A percentile compares a stretch with the other conserved stretches of the same genome.
phyloP scores from a whole-genome alignment of 306 rosid species.

The Sophora flavescens region DNA sequence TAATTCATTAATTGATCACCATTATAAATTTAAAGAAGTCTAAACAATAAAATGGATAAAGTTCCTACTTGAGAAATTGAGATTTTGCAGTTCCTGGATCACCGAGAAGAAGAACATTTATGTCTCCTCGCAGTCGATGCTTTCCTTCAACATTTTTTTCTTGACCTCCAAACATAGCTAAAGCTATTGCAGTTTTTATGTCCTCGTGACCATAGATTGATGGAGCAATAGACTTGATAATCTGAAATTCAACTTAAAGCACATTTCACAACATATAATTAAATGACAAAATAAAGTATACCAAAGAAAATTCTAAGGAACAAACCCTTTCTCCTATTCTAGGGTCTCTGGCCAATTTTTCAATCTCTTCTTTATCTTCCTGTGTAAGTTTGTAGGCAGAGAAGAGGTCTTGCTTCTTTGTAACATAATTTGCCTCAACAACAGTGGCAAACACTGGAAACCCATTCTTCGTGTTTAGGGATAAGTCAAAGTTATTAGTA shows the following conservation, averaged over 20 bases:
- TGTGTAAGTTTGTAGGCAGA: constrained; percentile 96
- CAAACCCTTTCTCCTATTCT: constrained; percentile 97
- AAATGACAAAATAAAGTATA: neutral
- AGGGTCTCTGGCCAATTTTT: constrained; percentile 84
- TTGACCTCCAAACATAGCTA: constrained; percentile 99
- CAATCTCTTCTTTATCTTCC: constrained; percentile 92
- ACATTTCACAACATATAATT: constrained; percentile 25
- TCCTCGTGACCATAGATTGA: constrained; percentile 96
- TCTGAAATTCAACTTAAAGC: constrained; percentile 57
- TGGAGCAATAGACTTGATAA: constrained; percentile 93
- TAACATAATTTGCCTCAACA: constrained; percentile 91
- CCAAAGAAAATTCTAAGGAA: constrained; percentile 20
- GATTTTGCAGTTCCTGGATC: constrained; percentile 99
- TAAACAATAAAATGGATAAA: constrained; percentile 7
- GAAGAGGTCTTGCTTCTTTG: constrained; percentile 94
- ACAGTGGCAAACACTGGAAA: constrained; percentile 99
- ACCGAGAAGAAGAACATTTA: constrained; percentile 93
- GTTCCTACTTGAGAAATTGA: constrained; percentile 93
- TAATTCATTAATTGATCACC: neutral
- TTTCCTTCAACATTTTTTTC: constrained; percentile 94
- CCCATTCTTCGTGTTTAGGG: constrained; percentile 96
- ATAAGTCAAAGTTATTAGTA: constrained; percentile 92
- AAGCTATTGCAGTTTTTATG: constrained; percentile 95
- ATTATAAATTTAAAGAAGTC: constrained; percentile 1
- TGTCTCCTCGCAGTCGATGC: constrained; percentile 90